These are phyloP conservation scores for Sugiyamaella valdiviana DNA, from an alignment of 805 yeast species.

Conservation along the genomic window DNA sequence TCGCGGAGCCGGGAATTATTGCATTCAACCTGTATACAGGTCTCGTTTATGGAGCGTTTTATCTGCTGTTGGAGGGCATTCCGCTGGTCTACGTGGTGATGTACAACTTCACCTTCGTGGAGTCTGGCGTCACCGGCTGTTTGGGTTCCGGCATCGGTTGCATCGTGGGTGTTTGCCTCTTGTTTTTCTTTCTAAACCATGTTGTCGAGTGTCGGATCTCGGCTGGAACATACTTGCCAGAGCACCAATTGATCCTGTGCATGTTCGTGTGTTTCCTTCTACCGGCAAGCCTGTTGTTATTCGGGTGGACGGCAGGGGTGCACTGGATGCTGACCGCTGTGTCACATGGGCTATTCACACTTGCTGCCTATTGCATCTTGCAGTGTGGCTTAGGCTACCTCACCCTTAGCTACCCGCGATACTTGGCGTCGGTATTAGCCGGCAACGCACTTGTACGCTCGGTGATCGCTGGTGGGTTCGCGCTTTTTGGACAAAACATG, in stretches of 20 bases:
- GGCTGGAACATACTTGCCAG: constrained; percentile 14
- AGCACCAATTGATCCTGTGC: constrained; percentile 13
- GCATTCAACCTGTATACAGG: constrained; percentile 48
- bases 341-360: constrained; percentile 37
- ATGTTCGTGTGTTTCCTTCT: constrained; percentile 24
- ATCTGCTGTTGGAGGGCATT: constrained; percentile 55
- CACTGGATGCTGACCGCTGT: constrained; percentile 49
- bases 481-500: constrained; percentile 58
- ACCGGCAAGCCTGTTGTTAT: constrained; percentile 43
- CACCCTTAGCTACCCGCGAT: constrained; percentile 42
- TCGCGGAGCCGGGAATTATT: constrained; percentile 51
- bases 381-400: constrained; percentile 47
- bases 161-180: constrained; percentile 5
- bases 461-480: constrained; percentile 51
- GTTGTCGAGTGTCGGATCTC: constrained; percentile 6
- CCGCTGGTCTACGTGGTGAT: constrained; percentile 47
- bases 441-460: constrained; percentile 49
- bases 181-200: constrained; percentile 7
- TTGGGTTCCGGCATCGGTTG: constrained; percentile 42
- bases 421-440: constrained; percentile 54
- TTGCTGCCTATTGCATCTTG: constrained; percentile 40
- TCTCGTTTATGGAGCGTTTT: constrained; percentile 46
- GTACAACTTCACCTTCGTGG: constrained; percentile 43
- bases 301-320: constrained; percentile 48
- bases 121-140: constrained; percentile 43